A percentile compares a stretch with the other conserved stretches of the same genome.
These are phyloP conservation scores for Skeletonema potamos DNA, from an alignment of 108 stramenopile species.

Conservation along the genomic window DNA sequence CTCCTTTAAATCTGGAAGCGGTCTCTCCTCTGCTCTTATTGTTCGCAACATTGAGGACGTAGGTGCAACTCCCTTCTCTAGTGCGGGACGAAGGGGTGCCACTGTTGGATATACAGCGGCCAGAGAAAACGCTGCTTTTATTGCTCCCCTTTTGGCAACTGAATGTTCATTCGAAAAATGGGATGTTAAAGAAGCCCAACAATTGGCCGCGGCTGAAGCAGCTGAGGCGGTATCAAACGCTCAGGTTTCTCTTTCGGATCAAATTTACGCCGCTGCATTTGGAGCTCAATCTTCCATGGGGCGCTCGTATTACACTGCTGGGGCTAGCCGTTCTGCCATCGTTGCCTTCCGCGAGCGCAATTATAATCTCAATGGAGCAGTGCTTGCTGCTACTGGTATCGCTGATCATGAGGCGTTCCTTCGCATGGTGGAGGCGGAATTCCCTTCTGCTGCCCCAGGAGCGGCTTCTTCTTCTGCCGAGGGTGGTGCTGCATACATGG, in stretches of 20 bases:
- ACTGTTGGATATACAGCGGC: slow-evolving; percentile 82
- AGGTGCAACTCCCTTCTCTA: slow-evolving; percentile 71
- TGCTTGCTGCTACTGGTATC: slow-evolving; percentile 82
- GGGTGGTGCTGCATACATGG: slow-evolving; percentile 50
- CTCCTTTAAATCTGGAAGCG: slow-evolving; percentile 81
- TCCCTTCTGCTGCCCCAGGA: slow-evolving; percentile 45
- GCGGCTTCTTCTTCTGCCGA: slow-evolving; percentile 28
- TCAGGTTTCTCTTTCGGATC: slow-evolving; percentile 76
- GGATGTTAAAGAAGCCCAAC: slow-evolving; percentile 84
- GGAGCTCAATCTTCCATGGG: slow-evolving; percentile 82
- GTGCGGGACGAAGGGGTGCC: slow-evolving; percentile 64
- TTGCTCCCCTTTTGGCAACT: slow-evolving; percentile 67
- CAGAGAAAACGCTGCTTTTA: slow-evolving; percentile 63
- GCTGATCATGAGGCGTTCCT: slow-evolving; percentile 81
- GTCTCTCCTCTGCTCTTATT: slow-evolving; percentile 67
- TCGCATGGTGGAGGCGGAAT: slow-evolving; percentile 67
- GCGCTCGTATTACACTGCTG: slow-evolving; percentile 65
- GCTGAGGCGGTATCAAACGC: slow-evolving; percentile 69
- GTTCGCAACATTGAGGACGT: slow-evolving; percentile 74
- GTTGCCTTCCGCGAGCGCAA: slow-evolving; percentile 66
- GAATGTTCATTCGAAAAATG: slow-evolving; percentile 84
- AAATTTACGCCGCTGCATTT: slow-evolving; percentile 82
- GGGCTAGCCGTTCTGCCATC: slow-evolving; percentile 57
- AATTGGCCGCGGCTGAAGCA: slow-evolving; percentile 56
- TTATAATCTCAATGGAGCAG: slow-evolving; percentile 80